A percentile compares a stretch with the other conserved stretches of the same genome.
These are phyloP conservation scores for Penicillium chermesinum DNA, from an alignment of 495 filamentous ascomycete genomes.

Conservation along the genomic window DNA sequence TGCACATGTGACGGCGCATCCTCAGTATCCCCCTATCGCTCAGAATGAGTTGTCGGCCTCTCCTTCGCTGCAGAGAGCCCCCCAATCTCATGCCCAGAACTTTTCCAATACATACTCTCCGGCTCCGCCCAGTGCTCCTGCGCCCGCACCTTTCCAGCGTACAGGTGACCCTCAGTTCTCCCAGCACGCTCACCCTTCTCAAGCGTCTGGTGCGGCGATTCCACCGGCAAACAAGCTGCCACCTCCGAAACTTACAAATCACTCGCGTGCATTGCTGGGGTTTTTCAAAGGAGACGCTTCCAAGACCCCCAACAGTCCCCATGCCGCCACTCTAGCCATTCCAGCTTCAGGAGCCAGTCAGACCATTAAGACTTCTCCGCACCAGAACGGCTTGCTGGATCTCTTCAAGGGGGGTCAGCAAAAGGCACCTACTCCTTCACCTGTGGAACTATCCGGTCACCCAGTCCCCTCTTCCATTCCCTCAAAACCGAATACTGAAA, in stretches of 20 bases:
- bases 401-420: conserved; percentile 32
- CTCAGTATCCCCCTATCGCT: conserved; percentile 4
- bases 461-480: conserved; percentile 16
- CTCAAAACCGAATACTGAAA: conserved; percentile 9
- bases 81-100: conserved; percentile 9
- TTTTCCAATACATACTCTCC: conserved; percentile 10
- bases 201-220: conserved; percentile 40
- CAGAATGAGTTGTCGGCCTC: conserved; percentile 15
- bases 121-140: conserved; percentile 6
- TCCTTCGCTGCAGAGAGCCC: conserved; percentile 9
- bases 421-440: conserved; percentile 14
- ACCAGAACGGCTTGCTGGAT: conserved; percentile 36
- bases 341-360: conserved; percentile 13
- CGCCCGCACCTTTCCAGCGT: conserved; percentile 44
- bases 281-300: conserved; percentile 52
- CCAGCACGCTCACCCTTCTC: conserved; percentile 34
- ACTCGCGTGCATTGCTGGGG: conserved; percentile 59
- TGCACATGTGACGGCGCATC: conserved; percentile 5
- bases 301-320: conserved; percentile 27
- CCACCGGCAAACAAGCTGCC: conserved; percentile 55
- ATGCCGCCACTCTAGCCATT: conserved; percentile 29
- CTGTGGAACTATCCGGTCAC: conserved; percentile 33
- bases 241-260: conserved; percentile 57
- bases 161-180: conserved; percentile 50
- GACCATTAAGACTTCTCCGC: conserved; percentile 30